Base-by-base conservation (phyloP, 2,329 filamentous ascomycete species). In the Diaporthe sp. region DNA sequence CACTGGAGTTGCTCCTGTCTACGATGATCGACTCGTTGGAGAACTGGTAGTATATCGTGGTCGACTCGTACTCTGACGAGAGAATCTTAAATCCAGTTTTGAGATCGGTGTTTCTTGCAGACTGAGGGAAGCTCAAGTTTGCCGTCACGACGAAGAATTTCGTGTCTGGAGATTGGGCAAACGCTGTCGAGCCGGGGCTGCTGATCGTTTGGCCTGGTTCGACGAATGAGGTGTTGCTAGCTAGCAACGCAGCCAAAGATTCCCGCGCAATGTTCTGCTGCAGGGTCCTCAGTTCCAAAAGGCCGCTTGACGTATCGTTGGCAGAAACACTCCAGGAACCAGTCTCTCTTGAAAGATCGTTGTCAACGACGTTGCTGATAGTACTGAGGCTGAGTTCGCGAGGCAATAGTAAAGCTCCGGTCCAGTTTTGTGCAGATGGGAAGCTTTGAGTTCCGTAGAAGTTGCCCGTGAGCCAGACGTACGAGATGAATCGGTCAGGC, bases 21-120 rank as follows among this genome's bases (percentile, higher is more conserved):
- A 86, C 78, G 44, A 85, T 79, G 55, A 86, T 74, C 27, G 81
- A 83, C 76, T 86, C 85, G 76, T 86, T 85, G 3, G 82, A 83
- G 77, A 86, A 85, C 65, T 86, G 84, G 76, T 86, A 86, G 77
- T 85, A 85, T 51, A 86, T 82, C 15, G 79, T 81, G 6, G 85
- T 86, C 15, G 80, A 81, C 76, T 86, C 85, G 32, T 82, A 76
- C 3, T 82, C 77, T 7, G 84, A 85, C 2, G 82, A 81, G 4
- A 86, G 77, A 55, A 86, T 84, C 63, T 82, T 81, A 74, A 86
- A 83, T 19, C 85, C 85, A 25, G 83, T 84, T 74, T 82, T 83
- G 5, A 85, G 76, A 27, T 81, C 77, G 1, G 78, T 78, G n/a
- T 73, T 76, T 9, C 85, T 82, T 1, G 82, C 81, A 13, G 79